Evolutionary conservation across 2,329 filamentous ascomycete genomes (phyloP), one percentile per base, ranked within the genome.

Genomic region (Xylariomycetidae sp.): DNA sequence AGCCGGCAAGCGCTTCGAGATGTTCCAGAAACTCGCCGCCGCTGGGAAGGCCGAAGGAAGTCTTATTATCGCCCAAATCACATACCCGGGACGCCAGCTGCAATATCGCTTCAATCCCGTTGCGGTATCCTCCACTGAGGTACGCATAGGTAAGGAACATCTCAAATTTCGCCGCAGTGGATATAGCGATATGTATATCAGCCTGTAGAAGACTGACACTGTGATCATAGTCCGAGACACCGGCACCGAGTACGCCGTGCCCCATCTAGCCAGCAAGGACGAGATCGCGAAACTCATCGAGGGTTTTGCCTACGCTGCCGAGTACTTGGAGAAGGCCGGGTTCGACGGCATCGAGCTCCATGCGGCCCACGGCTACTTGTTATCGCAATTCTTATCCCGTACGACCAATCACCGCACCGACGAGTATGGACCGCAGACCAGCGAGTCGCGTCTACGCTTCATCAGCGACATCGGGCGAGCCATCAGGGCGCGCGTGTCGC

Each of bases 21-120:
- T 57, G 0, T 83, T 79, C 61, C 67, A 67, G 50, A 63, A 69
- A 27, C 43, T 82, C 35, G 78, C 76, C 0, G 54, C 59, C 2
- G 66, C 79, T 16, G 20, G 20, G 20, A n/a, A 23, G 20, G 8
- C 8, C 8, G n/a, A 8, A 23, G 20, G 20, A 23, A 23, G 20
- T 8, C 61, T 84, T 27, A 64, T 81, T 16, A 54, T 83, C 12
- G 74, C 59, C 1, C 80, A 85, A 49, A 64, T 84, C 37, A 69
- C 62, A 32, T 78, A 83, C 45, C 74, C 78, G 0, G 78, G 79
- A 7, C 64, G 77, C 1, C 77, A 82, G 48, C 46, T 45, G 1
- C 43, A 40, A 3, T 38, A 60, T 22, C 51, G 58, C 31, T 42
- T 49, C 17, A 36, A 59, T 17, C 59, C 63, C 5, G 57, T 68